Evolutionary conservation across 495 filamentous ascomycete species (phyloP).

Genomic region (Daldinia loculata): DNA sequence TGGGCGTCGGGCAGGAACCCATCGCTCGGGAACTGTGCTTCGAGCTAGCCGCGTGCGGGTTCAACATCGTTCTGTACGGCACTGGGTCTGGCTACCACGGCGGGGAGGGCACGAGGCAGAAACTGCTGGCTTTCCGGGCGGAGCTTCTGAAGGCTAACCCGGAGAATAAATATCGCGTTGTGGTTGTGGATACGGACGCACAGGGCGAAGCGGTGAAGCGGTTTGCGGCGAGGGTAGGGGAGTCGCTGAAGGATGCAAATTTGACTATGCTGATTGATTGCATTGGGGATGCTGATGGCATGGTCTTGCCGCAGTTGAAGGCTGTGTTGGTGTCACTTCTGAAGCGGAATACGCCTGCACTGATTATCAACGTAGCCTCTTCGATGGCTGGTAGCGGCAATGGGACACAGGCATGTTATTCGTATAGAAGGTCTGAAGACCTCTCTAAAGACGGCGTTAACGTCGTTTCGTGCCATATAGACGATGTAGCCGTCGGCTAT

Average conservation of each 20-base stretch:
- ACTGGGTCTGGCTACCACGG: conserved; percentile 44
- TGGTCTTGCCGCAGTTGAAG: conserved; percentile 14
- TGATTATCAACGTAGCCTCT: conserved; percentile 33
- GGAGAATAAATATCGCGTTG: conserved; percentile 35
- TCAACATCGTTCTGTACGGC: conserved; percentile 67
- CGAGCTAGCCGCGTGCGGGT: conserved; percentile 60
- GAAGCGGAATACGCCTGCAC: conserved; percentile 28
- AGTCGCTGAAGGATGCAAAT: conserved; percentile 36
- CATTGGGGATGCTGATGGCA: not conserved
- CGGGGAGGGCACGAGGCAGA: conserved; percentile 22
- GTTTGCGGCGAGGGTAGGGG: conserved; percentile 16
- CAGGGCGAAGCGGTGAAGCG: not conserved
- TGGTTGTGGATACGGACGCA: conserved; percentile 28
- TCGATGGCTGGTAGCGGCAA: not conserved
- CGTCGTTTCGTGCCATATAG: conserved; percentile 38
- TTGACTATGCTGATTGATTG: conserved; percentile 44
- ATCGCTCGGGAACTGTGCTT: conserved; percentile 57
- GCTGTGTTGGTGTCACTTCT: conserved; percentile 32
- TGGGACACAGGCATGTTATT: not conserved
- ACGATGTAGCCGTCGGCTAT: conserved; percentile 2
- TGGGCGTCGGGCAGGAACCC: conserved; percentile 44
- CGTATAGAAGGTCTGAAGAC: not conserved
- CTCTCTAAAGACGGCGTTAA: conserved; percentile 35
- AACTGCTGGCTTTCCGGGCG: conserved; percentile 48
- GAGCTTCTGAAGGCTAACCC: conserved; percentile 47